Evolutionary conservation across 2,329 filamentous ascomycete genomes (phyloP), one percentile per base, ranked within the genome.

Genomic region (Alternaria conjuncta): DNA sequence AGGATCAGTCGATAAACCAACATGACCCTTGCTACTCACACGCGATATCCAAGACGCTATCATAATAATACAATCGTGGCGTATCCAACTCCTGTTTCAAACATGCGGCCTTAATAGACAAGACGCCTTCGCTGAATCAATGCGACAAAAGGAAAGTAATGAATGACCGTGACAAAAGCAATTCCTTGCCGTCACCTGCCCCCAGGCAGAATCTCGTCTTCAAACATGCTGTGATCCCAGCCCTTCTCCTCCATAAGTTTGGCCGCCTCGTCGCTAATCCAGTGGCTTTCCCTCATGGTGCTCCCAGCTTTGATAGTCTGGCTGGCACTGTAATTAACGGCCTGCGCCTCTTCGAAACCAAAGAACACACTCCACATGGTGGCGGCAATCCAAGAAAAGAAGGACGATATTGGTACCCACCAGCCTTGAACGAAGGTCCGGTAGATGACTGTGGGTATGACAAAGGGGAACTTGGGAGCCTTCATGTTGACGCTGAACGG

Each of bases 381-480:
- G 5, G 61, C 30, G 51, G 60, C 63, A 30, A 69, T 51, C 73
- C 73, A 76, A 9, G 63, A 68, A 15, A 70, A 46, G 13, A 69
- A 62, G 26, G 64, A 68, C 5, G 36, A 71, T 6, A 78, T 55
- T 6, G 81, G 80, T 5, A 65, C 58, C 77, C 79, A 81, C 55
- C 81, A 75, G 5, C 61, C 60, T 30, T 70, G 72, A 28, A 79
- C 63, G 6, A 82, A 71, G 6, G 77, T 78, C 20, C 82, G 75
- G 50, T 81, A 86, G 4, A 87, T 61, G 71, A 89, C 81, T 4
- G 86, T 88, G 4, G 86, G 85, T 6, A 87, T 80, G 6, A 87
- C 86, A 63, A 84, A 86, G 0, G 87, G 87, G 55, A 84, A 86
- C 21, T 79, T 71, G 0, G 87, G 87, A 10, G 85, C 85, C 64